Percentiles rank a stretch among this genome's conserved stretches.
phyloP scores from a whole-genome alignment of 2,329 filamentous ascomycete species.

The Sporothrix pseudoabietina region DNA sequence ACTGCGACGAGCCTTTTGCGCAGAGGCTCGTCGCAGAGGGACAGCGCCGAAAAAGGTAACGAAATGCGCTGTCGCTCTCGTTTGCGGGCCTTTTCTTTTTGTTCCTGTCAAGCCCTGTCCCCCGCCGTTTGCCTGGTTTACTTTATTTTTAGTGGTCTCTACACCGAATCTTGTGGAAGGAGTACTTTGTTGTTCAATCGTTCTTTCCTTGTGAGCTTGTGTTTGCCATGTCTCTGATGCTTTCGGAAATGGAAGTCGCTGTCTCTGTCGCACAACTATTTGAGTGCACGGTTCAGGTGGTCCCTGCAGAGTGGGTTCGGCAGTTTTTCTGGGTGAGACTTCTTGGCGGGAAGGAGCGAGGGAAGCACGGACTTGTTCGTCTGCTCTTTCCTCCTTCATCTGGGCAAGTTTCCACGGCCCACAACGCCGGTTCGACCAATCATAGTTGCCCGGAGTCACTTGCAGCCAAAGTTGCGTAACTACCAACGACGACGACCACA shows the following conservation, averaged over 20 bases:
- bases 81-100: neutral
- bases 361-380: neutral
- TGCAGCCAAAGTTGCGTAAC: neutral
- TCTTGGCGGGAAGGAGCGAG: neutral
- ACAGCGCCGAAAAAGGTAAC: slow-evolving; percentile 11
- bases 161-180: neutral
- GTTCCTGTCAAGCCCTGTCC: neutral
- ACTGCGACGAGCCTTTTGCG: too few species aligned
- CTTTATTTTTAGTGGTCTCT: neutral
- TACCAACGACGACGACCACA: neutral
- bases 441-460: neutral
- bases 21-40: neutral
- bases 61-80: slow-evolving; percentile 4
- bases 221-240: neutral
- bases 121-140: slow-evolving; percentile 3
- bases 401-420: neutral
- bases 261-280: neutral
- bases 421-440: neutral
- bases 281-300: slow-evolving; percentile 14
- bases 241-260: neutral
- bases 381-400: neutral
- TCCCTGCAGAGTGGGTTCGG: slow-evolving; percentile 21
- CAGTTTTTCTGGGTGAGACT: neutral
- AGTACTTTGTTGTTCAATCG: neutral
- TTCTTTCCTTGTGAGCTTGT: neutral